Conservation (phyloP, 441 rosid species). For the Breynia disticha region DNA sequence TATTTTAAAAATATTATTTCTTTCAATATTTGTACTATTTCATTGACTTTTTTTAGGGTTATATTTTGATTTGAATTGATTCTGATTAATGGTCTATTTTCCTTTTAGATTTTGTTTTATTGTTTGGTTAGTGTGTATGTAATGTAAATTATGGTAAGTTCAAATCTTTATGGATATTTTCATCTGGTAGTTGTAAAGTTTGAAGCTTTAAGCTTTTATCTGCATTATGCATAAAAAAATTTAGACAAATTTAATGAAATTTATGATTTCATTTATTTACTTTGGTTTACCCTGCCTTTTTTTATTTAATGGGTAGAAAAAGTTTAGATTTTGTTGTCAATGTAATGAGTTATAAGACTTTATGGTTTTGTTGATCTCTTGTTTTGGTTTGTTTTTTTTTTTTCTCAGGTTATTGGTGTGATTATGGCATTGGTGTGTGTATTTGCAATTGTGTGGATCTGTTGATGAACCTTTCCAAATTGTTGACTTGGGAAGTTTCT, state of each 20-base stretch:
- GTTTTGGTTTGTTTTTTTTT: neutral
- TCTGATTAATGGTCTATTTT: constrained; percentile 14
- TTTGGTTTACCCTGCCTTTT: no score
- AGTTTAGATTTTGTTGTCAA: no score
- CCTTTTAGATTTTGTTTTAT: constrained; percentile 22
- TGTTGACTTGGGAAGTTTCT: constrained; percentile 24
- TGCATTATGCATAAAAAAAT: no score
- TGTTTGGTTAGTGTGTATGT: constrained; percentile 21
- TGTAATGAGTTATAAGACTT: no score
- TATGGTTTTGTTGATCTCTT: constrained; percentile 12
- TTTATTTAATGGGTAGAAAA: no score
- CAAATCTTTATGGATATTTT: neutral
- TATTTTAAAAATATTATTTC: constrained; percentile 4
- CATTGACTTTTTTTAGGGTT: constrained; percentile 9
- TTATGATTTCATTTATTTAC: no score
- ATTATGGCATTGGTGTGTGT: constrained; percentile 19
- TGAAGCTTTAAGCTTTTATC: neutral
- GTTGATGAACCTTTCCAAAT: constrained; percentile 23
- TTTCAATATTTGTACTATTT: neutral
- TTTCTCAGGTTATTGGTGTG: constrained; percentile 37
- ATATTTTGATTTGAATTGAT: constrained; percentile 25
- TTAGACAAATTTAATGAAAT: no score
- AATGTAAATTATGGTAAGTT: neutral
- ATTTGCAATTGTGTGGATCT: constrained; percentile 19
- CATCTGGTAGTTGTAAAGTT: constrained; percentile 1